These are phyloP conservation scores for Paraglomus brasilianum DNA, from an alignment of 192 early-diverging fungal species.

Conservation along the genomic window DNA sequence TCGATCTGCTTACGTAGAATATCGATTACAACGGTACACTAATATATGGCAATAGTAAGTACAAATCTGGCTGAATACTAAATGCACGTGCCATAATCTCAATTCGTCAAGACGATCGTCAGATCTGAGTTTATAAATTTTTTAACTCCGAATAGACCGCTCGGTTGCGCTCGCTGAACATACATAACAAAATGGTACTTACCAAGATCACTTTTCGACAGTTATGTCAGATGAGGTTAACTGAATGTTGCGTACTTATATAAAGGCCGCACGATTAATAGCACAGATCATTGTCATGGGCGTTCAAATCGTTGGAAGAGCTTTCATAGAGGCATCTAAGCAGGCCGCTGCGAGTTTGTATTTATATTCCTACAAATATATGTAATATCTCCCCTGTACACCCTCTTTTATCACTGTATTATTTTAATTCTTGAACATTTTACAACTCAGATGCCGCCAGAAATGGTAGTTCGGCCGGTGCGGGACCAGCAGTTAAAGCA, in stretches of 20 bases:
- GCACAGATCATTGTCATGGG: constrained; percentile 78
- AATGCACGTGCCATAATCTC: no score
- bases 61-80: no score
- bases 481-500: constrained; percentile 49
- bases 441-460: constrained; percentile 59
- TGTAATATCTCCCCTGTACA: neutral
- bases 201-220: no score
- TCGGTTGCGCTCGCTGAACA: no score
- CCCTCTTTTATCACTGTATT: neutral
- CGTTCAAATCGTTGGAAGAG: constrained; percentile 81
- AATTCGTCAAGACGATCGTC: no score
- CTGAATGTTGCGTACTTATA: constrained; percentile 19
- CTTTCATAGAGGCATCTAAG: constrained; percentile 91
- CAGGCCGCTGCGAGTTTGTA: constrained; percentile 81
- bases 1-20: no score
- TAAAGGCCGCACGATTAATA: constrained; percentile 68
- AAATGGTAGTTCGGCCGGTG: constrained; percentile 26
- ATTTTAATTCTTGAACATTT: constrained; percentile 38
- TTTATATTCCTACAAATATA: neutral
- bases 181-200: no score
- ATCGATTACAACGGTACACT: no score
- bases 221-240: no score
- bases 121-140: no score
- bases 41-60: no score
- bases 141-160: no score